phyloP scores from a whole-genome alignment of 2,329 filamentous ascomycete genomes.

The Pseudocercospora fijiensis region DNA sequence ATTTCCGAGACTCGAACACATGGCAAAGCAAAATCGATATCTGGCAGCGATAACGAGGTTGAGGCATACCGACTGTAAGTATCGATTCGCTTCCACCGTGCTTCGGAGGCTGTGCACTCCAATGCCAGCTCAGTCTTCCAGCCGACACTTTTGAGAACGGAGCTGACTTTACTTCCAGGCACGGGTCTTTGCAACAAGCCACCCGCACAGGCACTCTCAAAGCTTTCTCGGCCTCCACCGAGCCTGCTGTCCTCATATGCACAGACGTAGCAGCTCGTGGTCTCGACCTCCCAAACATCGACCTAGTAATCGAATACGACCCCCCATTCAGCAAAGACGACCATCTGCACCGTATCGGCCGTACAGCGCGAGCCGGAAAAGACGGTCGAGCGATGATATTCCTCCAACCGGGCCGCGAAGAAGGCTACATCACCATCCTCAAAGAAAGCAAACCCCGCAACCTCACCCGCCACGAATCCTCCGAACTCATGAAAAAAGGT shows the following conservation, averaged over 20 bases:
- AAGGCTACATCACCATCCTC: conserved; percentile 80
- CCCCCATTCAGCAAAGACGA: conserved; percentile 91
- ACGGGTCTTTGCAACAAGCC: conserved; percentile 86
- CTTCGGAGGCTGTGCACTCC: too few species aligned
- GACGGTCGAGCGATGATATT: conserved; percentile 86
- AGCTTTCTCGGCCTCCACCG: conserved; percentile 70
- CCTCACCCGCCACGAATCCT: conserved; percentile 56
- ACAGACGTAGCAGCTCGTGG: conserved; percentile 95
- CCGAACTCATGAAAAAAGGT: conserved; percentile 66
- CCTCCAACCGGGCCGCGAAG: conserved; percentile 84
- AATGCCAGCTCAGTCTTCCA: too few species aligned
- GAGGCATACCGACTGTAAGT: conserved; percentile 68
- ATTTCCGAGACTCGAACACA: conserved; percentile 54
- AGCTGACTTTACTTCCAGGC: conserved; percentile 39
- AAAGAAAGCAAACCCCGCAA: conserved; percentile 66
- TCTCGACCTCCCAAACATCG: conserved; percentile 91
- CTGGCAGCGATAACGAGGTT: conserved; percentile 71
- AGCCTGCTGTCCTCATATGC: conserved; percentile 81
- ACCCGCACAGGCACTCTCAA: conserved; percentile 82
- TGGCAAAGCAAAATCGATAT: conserved; percentile 29
- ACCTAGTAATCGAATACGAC: conserved; percentile 94
- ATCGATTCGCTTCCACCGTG: too few species aligned
- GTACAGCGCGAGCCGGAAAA: conserved; percentile 88
- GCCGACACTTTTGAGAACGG: too few species aligned
- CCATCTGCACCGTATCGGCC: conserved; percentile 89